Evolutionary conservation across 2,329 filamentous ascomycete species (phyloP).

Genomic region (Exophiala phaeomuriformis): DNA sequence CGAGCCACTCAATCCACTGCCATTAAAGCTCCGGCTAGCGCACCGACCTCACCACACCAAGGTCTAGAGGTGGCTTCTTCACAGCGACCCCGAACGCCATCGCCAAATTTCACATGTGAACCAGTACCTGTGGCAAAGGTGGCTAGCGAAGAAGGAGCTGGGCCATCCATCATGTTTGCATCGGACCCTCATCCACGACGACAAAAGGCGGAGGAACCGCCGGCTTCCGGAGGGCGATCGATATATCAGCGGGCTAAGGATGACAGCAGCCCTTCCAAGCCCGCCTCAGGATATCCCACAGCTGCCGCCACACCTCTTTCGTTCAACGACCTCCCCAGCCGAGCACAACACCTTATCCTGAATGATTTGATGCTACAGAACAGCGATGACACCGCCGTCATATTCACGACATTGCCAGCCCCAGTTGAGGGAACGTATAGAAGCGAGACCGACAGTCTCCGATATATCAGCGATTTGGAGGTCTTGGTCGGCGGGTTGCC

Average conservation of each 20-base stretch:
- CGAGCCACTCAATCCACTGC: background rate
- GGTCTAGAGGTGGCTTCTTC: constrained; percentile 4
- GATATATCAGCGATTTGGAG: constrained; percentile 71
- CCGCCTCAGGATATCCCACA: constrained; percentile 46
- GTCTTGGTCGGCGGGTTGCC: constrained; percentile 69
- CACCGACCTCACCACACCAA: background rate
- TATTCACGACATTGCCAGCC: constrained; percentile 77
- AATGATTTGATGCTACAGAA: constrained; percentile 72
- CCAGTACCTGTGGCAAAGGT: constrained; percentile 65
- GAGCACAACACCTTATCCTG: constrained; percentile 76
- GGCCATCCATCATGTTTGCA: constrained; percentile 69
- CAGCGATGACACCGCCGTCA: constrained; percentile 63
- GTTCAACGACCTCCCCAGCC: constrained; percentile 79
- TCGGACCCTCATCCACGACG: constrained; percentile 38
- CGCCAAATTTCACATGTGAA: constrained; percentile 61
- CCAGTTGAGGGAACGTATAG: constrained; percentile 68
- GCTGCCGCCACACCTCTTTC: constrained; percentile 61
- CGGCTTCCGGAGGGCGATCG: constrained; percentile 27
- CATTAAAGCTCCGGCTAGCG: background rate
- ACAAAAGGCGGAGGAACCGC: constrained; percentile 25
- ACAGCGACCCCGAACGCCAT: constrained; percentile 38
- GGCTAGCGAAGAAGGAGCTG: constrained; percentile 54
- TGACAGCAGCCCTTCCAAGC: constrained; percentile 23
- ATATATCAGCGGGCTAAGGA: constrained; percentile 33
- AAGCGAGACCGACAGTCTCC: constrained; percentile 62